phyloP scores from a whole-genome alignment of 805 yeast genomes.

The Candida multigemmis region DNA sequence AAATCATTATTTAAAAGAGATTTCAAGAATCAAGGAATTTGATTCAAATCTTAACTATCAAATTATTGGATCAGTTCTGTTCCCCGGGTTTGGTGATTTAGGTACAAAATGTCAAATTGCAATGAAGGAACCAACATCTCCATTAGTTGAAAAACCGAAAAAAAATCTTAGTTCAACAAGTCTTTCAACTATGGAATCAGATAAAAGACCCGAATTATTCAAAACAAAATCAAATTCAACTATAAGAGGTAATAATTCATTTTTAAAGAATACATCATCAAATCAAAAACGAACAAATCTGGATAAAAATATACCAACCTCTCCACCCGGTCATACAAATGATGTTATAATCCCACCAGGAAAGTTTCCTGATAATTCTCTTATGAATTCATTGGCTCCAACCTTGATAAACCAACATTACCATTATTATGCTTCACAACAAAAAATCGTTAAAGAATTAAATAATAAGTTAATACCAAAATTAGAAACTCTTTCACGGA shows the following conservation, averaged over 20 bases:
- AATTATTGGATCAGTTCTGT: slow-evolving; percentile 26
- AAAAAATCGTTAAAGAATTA: slow-evolving; percentile 22
- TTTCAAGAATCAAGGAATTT: slow-evolving; percentile 41
- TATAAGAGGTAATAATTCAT: too few relatives aligned
- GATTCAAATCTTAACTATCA: slow-evolving; percentile 26
- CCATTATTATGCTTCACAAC: slow-evolving; percentile 13
- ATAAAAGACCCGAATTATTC: slow-evolving; percentile 13
- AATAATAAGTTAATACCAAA: slow-evolving; percentile 23
- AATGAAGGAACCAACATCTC: too few relatives aligned
- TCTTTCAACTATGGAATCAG: too few relatives aligned
- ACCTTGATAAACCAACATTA: slow-evolving; percentile 27
- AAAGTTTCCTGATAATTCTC: slow-evolving; percentile 10
- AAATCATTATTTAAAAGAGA: slow-evolving; percentile 29
- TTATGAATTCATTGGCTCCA: slow-evolving; percentile 20
- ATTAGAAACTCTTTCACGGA: slow-evolving; percentile 24
- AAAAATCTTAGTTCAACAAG: slow-evolving; percentile 3
- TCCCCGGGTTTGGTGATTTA: slow-evolving; percentile 37
- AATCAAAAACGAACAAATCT: too few relatives aligned
- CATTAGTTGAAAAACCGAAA: too few relatives aligned
- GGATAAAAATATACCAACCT: slow-evolving; percentile 3
- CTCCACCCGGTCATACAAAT: slow-evolving; percentile 3
- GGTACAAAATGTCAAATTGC: too few relatives aligned
- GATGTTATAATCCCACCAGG: slow-evolving; percentile 11
- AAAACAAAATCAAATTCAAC: slow-evolving; percentile 15
- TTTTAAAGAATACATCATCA: too few relatives aligned